These are phyloP conservation scores for Boletus rubropictus DNA, from an alignment of 768 basidiomycete species.

Conservation along the genomic window DNA sequence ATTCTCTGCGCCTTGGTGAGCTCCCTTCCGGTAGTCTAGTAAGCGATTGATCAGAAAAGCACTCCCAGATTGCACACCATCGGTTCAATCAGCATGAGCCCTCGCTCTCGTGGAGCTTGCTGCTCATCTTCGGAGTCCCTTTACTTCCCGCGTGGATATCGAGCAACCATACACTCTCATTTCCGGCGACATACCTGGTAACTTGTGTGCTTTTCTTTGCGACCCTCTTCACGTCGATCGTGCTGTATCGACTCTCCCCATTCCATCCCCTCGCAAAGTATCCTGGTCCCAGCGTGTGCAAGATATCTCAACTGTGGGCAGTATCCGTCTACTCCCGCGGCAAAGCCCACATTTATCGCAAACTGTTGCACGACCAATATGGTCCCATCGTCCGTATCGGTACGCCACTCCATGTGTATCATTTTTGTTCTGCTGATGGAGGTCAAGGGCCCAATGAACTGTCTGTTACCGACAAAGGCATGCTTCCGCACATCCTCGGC, in stretches of 20 bases:
- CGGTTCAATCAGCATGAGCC: constrained; percentile 19
- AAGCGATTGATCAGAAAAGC: not conserved
- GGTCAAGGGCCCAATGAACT: constrained; percentile 35
- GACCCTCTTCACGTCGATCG: constrained; percentile 25
- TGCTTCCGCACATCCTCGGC: constrained; percentile 22
- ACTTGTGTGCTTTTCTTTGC: constrained; percentile 17
- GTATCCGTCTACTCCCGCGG: constrained; percentile 17
- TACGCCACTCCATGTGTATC: constrained; percentile 8
- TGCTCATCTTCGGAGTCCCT: constrained; percentile 10
- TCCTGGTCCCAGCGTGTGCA: constrained; percentile 32
- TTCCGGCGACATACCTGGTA: constrained; percentile 3
- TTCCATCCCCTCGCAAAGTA: constrained; percentile 35
- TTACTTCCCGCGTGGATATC: constrained; percentile 10
- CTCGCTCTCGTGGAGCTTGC: constrained; percentile 10
- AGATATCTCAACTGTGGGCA: constrained; percentile 29
- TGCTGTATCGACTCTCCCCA: constrained; percentile 34
- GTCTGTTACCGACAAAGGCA: constrained; percentile 25
- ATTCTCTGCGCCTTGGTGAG: constrained; percentile 19
- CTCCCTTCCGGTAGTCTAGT: too few relatives aligned
- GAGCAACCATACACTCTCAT: constrained; percentile 5
- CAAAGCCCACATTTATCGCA: constrained; percentile 15
- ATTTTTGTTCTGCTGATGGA: constrained; percentile 3
- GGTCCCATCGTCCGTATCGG: constrained; percentile 32
- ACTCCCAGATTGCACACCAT: constrained; percentile 10
- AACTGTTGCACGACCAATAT: constrained; percentile 26